A percentile compares a stretch with the other conserved stretches of the same genome.
Evolutionary conservation across 2,329 filamentous ascomycete genomes (phyloP).

Genomic region (Microsporum audouinii): DNA sequence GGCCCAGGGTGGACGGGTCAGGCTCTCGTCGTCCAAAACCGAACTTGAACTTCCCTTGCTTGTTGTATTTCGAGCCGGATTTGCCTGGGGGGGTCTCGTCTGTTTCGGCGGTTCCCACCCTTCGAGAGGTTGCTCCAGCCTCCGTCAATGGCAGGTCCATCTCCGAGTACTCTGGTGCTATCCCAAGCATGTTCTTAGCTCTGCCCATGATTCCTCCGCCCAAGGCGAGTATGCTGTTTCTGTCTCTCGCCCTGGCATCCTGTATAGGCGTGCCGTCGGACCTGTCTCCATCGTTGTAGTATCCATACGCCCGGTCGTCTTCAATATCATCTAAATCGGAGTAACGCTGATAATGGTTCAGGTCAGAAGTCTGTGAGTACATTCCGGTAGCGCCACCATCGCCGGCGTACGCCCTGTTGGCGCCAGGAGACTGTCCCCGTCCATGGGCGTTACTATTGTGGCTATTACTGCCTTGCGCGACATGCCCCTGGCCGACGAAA

Average conservation of each 20-base stretch:
- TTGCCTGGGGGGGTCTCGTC: constrained; percentile 35
- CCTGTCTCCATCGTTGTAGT: constrained; percentile 54
- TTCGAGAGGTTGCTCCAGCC: constrained; percentile 43
- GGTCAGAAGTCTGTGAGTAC: constrained; percentile 65
- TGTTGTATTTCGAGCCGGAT: constrained; percentile 44
- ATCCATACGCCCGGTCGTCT: constrained; percentile 59
- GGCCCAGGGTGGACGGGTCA: constrained; percentile 83
- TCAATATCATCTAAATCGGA: constrained; percentile 79
- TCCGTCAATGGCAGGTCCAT: constrained; percentile 97
- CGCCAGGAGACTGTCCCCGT: background rate
- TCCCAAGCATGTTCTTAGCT: constrained; percentile 82
- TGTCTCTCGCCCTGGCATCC: constrained; percentile 51
- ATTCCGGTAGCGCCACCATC: constrained; percentile 23
- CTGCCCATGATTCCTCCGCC: constrained; percentile 78
- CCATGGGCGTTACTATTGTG: constrained; percentile 20
- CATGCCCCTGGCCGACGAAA: constrained; percentile 58
- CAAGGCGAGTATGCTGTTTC: constrained; percentile 79
- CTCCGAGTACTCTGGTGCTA: constrained; percentile 79
- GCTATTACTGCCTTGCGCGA: constrained; percentile 36
- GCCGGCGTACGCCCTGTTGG: constrained; percentile 5
- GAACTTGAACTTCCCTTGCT: constrained; percentile 72
- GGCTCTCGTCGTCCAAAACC: constrained; percentile 74
- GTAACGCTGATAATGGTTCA: constrained; percentile 84
- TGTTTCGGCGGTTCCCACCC: constrained; percentile 33
- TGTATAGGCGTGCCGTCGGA: constrained; percentile 27